Base-by-base conservation (phyloP, 805 yeast species). In the Zygosaccharomyces gambellarensis region DNA sequence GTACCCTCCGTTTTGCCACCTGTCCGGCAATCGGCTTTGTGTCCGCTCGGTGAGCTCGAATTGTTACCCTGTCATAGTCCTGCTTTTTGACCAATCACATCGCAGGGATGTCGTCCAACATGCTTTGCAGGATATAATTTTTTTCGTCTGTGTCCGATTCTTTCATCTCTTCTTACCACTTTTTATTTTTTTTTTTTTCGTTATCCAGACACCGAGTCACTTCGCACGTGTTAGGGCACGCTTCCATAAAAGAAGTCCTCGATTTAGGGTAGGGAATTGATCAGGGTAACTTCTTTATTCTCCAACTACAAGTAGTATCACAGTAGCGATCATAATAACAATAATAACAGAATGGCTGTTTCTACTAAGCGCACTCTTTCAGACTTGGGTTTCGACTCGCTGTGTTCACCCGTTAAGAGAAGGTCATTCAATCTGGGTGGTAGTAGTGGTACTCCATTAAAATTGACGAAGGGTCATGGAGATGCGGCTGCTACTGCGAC, bases 91-190 rank as follows among this genome's bases (percentile, higher is more conserved):
- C 68, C 67, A 64, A 64, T 64, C 41, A 59, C 23, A 53, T 27
- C 27, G 17, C 43, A 45, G 45, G 29, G 19, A 42, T 8, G 27
- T 34, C 45, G 45, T 42, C 36, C 36, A 34, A 42, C 25, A 34
- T 42, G 45, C 36, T 30, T 30, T 42, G 43, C 52, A 44, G 50
- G 53, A 54, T 54, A 48, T 51, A 50, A 49, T 50, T 51, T 52
- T 50, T 44, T 32, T 40, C 38, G 36, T 40, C 30, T 39, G 46
- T 49, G 55, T 53, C 55, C 58, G 53, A 42, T 32, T 56, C 57
- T 54, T 52, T 56, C 56, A 47, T 48, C 56, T 52, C 47, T 58
- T 48, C 51, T 48, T 51, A 59, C 57, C 64, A 60, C 64, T 58
- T 59, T 59, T 51, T 47, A 10, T 4, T 22, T 46, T 50, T 45